These are phyloP conservation scores for Licmophora abbreviata DNA, from an alignment of 108 stramenopile genomes.

Conservation along the genomic window DNA sequence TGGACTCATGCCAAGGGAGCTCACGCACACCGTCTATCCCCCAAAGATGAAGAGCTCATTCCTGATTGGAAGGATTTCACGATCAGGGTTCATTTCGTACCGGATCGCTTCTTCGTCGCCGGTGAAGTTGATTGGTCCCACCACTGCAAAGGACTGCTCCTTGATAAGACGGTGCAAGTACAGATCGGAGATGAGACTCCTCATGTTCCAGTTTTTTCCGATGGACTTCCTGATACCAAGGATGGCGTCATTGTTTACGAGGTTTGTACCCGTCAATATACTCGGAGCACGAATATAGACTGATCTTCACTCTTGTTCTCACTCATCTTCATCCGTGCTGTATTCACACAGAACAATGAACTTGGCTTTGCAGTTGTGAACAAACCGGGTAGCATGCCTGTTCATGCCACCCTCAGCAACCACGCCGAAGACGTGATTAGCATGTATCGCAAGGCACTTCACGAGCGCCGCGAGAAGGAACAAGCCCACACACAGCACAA, in stretches of 20 bases:
- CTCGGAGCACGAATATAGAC: neutral
- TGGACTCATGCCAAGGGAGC: slow-evolving; percentile 18
- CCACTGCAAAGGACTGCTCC: slow-evolving; percentile 28
- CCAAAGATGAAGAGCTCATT: slow-evolving; percentile 17
- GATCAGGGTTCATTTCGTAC: slow-evolving; percentile 30
- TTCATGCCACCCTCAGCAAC: slow-evolving; percentile 30
- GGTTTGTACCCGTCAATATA: slow-evolving; percentile 13
- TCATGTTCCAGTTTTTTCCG: slow-evolving; percentile 25
- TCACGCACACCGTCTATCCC: slow-evolving; percentile 21
- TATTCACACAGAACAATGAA: slow-evolving; percentile 13
- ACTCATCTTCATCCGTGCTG: neutral
- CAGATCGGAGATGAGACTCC: slow-evolving; percentile 15
- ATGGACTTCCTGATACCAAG: slow-evolving; percentile 28
- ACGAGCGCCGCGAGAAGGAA: slow-evolving; percentile 19
- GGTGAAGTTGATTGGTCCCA: slow-evolving; percentile 35
- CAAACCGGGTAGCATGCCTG: slow-evolving; percentile 35
- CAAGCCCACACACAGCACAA: too few species aligned
- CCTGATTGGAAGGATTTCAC: slow-evolving; percentile 42
- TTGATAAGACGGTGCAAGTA: slow-evolving; percentile 19
- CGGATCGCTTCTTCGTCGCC: slow-evolving; percentile 25
- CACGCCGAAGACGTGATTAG: slow-evolving; percentile 32
- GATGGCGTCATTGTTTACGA: slow-evolving; percentile 42
- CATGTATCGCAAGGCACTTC: slow-evolving; percentile 20
- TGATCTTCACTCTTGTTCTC: neutral
- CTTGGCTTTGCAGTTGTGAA: slow-evolving; percentile 28